A percentile compares a stretch with the other conserved stretches of the same genome.
phyloP scores from a whole-genome alignment of 2,329 filamentous ascomycete species.

The Elsinoe ampelina region DNA sequence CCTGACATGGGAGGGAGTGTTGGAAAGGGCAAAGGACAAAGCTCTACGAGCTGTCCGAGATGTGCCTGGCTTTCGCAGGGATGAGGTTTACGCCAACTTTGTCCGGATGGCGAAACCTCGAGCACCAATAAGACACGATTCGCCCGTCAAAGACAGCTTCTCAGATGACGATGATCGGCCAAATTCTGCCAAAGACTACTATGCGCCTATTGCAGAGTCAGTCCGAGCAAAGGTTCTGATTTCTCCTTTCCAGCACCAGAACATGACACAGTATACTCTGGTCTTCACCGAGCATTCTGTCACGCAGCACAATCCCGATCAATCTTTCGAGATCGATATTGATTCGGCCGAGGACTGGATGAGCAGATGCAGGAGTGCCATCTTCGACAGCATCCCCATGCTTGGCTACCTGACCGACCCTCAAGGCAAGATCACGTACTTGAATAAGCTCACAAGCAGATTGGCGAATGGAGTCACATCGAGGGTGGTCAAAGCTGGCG shows the following conservation, averaged over 20 bases:
- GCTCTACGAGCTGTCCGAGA: background rate
- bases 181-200: background rate
- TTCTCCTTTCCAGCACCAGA: constrained; percentile 1
- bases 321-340: background rate
- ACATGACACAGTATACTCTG: constrained; percentile 3
- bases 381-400: constrained; percentile 9
- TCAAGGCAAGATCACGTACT: constrained; percentile 9
- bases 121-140: constrained; percentile 5
- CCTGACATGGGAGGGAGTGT: constrained; percentile 8
- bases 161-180: background rate
- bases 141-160: constrained; percentile 7
- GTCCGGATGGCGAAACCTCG: constrained; percentile 1
- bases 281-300: constrained; percentile 1
- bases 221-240: constrained; percentile 9
- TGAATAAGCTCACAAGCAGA: constrained; percentile 1
- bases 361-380: constrained; percentile 5
- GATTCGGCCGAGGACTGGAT: background rate
- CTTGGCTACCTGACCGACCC: constrained; percentile 7
- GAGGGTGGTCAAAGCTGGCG: background rate
- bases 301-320: background rate
- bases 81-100: constrained; percentile 11
- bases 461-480: background rate
- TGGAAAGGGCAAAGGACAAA: constrained; percentile 2
- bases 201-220: background rate
- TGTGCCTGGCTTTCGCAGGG: constrained; percentile 5